Percentiles rank a stretch among this genome's conserved stretches.
Conservation (phyloP, 495 filamentous ascomycete genomes). For the Talaromyces nanjingensis region DNA sequence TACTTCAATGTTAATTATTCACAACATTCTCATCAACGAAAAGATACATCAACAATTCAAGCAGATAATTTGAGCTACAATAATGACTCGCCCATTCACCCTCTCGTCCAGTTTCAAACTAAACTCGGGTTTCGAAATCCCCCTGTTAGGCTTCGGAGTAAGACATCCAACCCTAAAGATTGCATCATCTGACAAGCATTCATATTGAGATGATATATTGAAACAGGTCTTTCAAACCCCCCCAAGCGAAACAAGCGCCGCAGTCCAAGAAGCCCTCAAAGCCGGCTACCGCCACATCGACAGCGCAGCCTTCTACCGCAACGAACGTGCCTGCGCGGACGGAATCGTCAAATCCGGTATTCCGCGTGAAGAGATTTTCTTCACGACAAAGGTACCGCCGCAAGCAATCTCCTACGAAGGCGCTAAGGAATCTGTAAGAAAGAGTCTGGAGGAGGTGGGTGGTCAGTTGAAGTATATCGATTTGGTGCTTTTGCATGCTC, state of each 20-base stretch:
- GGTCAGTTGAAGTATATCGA: slow-evolving; percentile 59
- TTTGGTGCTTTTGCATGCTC: slow-evolving; percentile 51
- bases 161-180: slow-evolving; percentile 19
- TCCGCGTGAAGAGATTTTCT: slow-evolving; percentile 54
- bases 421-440: slow-evolving; percentile 48
- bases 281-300: slow-evolving; percentile 70
- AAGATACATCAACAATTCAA: background rate
- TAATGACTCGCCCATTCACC: background rate
- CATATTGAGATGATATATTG: too few species aligned
- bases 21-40: background rate
- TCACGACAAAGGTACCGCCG: slow-evolving; percentile 57
- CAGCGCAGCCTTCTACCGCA: slow-evolving; percentile 57
- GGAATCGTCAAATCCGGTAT: slow-evolving; percentile 44
- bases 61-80: background rate
- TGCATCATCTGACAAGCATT: too few species aligned
- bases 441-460: slow-evolving; percentile 45
- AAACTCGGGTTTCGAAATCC: slow-evolving; percentile 73
- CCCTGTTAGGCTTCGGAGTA: slow-evolving; percentile 67
- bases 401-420: slow-evolving; percentile 48
- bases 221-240: slow-evolving; percentile 75
- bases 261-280: slow-evolving; percentile 57
- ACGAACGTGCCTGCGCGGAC: slow-evolving; percentile 52
- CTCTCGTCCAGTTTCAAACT: slow-evolving; percentile 46
- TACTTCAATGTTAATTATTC: background rate
- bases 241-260: slow-evolving; percentile 46